Evolutionary conservation across 2,329 filamentous ascomycete genomes (phyloP), one percentile per base, ranked within the genome.

Genomic region (Cadophora sp.): DNA sequence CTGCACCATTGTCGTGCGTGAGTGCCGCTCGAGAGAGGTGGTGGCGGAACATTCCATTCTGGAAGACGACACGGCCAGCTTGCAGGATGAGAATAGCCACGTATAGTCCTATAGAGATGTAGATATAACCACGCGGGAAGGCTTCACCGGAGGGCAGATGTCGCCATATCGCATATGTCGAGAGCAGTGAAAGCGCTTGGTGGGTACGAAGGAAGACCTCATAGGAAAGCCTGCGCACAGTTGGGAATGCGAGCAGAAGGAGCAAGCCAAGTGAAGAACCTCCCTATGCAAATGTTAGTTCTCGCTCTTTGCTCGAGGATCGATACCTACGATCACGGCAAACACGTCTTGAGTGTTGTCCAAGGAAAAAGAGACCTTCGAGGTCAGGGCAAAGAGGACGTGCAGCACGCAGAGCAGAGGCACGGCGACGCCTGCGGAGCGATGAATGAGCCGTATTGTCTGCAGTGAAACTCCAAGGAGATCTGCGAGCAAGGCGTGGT

Each of bases 401-500:
- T 76, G 69, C 62, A 73, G 62, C 26, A 73, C 24, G 24, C 58
- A 62, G 31, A 75, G 69, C 26, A 68, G 11, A 27, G 46, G 59
- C n/a, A 46, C 27, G 6, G 63, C 63, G 31, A 64, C 6, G n/a
- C 51, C 29, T 24, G 29, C 29, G 27, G 31, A 60, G 40, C 40
- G 29, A 34, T 67, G 51, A 16, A 67, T 34, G 40, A 27, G 26
- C 16, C 29, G 61, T 34, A 64, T 59, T 27, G 5, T 64, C 11
- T 62, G 37, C 29, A 67, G 43, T 14, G 60, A 64, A 51, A 67
- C 29, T 19, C 43, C 43, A 11, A 67, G 14, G 31, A 67, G 26
- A 22, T 75, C 71, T 24, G 73, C 73, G 4, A 75, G 66, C 60
- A 75, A 73, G 68, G 63, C 68, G 8, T 74, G 69, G 60, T 75